These are phyloP conservation scores for Komagataella mondaviorum DNA, from an alignment of 805 yeast genomes.

Conservation along the genomic window DNA sequence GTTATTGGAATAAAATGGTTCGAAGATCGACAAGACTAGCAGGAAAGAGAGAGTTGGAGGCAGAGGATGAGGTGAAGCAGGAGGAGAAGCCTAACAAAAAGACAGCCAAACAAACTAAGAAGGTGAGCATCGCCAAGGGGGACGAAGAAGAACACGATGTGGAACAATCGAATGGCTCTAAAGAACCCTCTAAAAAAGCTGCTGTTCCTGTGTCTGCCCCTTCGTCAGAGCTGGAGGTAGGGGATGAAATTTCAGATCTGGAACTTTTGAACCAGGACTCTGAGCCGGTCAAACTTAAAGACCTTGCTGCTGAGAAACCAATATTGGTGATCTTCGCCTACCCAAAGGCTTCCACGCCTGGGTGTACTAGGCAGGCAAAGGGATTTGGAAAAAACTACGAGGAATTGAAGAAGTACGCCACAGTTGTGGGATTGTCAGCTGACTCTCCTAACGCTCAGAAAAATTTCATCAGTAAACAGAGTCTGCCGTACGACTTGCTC, in stretches of 20 bases:
- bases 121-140: neutral
- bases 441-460: constrained; percentile 74
- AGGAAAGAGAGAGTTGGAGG: neutral
- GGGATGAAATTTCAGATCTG: constrained; percentile 56
- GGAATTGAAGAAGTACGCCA: constrained; percentile 37
- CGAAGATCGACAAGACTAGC: neutral
- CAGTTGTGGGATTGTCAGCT: constrained; percentile 71
- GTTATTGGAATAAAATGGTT: neutral
- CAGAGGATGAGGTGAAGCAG: neutral
- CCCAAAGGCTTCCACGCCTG: constrained; percentile 91
- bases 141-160: neutral
- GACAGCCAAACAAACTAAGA: neutral
- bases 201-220: neutral
- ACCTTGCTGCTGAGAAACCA: constrained; percentile 17
- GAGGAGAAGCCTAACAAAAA: neutral
- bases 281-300: constrained; percentile 10
- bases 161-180: neutral
- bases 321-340: constrained; percentile 53
- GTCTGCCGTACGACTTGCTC: constrained; percentile 59
- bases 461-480: constrained; percentile 60
- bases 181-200: neutral
- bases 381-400: constrained; percentile 66
- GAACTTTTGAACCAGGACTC: constrained; percentile 50
- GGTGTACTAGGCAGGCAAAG: constrained; percentile 90
- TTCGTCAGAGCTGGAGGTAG: constrained; percentile 23